Conservation (phyloP, 108 stramenopile species). For the Conticribra weissflogii region DNA sequence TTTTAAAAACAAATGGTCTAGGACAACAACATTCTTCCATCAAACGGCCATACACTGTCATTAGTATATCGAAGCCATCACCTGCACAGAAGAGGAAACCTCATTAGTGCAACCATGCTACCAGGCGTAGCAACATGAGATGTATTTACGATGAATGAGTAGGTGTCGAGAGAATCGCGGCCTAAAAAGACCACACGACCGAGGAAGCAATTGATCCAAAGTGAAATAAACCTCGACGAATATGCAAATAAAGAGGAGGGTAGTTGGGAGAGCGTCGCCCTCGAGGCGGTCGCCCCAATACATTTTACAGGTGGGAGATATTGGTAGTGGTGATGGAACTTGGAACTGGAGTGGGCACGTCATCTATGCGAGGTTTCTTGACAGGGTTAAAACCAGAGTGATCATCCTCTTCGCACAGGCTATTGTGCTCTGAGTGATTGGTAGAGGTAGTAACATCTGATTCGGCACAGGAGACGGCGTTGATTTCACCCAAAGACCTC, state of each 20-base stretch:
- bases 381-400: slow-evolving; percentile 6
- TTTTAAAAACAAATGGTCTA: too few relatives aligned
- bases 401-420: slow-evolving; percentile 46
- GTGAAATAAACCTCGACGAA: too few relatives aligned
- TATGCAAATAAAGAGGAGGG: too few relatives aligned
- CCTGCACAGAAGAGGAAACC: too few relatives aligned
- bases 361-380: slow-evolving; percentile 26
- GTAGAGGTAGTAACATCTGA: slow-evolving; percentile 54
- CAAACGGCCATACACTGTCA: not conserved
- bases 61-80: not conserved
- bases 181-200: too few relatives aligned
- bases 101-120: too few relatives aligned
- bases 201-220: too few relatives aligned
- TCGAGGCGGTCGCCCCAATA: not conserved
- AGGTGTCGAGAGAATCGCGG: too few relatives aligned
- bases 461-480: slow-evolving; percentile 47
- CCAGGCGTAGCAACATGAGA: too few relatives aligned
- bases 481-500: slow-evolving; percentile 35
- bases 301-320: slow-evolving; percentile 11
- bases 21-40: too few relatives aligned
- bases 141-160: too few relatives aligned
- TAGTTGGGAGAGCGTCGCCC: too few relatives aligned
- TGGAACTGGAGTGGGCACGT: slow-evolving; percentile 35
- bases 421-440: slow-evolving; percentile 38
- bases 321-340: slow-evolving; percentile 44